phyloP scores from a whole-genome alignment of 441 rosid species.

The Capsella rubella region DNA sequence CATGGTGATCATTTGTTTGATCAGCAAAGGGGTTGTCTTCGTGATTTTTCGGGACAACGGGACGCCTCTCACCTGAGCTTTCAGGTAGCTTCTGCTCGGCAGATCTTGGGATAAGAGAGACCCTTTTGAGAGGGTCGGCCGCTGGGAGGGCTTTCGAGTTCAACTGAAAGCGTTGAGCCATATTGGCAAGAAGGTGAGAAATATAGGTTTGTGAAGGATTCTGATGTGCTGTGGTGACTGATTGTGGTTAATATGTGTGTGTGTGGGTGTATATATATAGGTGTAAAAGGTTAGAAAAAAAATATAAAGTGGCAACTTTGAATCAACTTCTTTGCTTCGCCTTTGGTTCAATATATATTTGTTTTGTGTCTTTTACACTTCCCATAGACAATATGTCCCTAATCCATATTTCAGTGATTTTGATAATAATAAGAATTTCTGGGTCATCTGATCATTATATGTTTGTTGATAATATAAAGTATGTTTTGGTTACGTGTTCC shows the following conservation, averaged over 20 bases:
- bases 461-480: no score
- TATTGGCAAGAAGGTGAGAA: slow-evolving; percentile 23
- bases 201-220: slow-evolving; percentile 4
- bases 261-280: slow-evolving; percentile 35
- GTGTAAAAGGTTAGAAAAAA: slow-evolving; percentile 33
- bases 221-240: slow-evolving; percentile 36
- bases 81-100: slow-evolving; percentile 42
- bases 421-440: not conserved
- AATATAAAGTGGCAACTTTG: slow-evolving; percentile 32
- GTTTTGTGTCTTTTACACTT: slow-evolving; percentile 43
- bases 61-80: slow-evolving; percentile 41
- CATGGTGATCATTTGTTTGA: slow-evolving; percentile 24
- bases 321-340: slow-evolving; percentile 78
- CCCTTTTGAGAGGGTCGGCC: slow-evolving; percentile 37
- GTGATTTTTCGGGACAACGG: slow-evolving; percentile 26
- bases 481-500: not conserved
- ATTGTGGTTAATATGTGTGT: not conserved
- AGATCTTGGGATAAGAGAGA: slow-evolving; percentile 45
- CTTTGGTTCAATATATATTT: slow-evolving; percentile 50
- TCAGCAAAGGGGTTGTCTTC: slow-evolving; percentile 34
- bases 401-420: not conserved
- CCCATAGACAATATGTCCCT: slow-evolving; percentile 23
- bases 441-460: not conserved
- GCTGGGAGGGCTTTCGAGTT: slow-evolving; percentile 35
- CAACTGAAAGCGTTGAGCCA: slow-evolving; percentile 36